A percentile compares a stretch with the other conserved stretches of the same genome.
Conservation (phyloP, 768 basidiomycete species). For the Erythrobasidium yunnanense region DNA sequence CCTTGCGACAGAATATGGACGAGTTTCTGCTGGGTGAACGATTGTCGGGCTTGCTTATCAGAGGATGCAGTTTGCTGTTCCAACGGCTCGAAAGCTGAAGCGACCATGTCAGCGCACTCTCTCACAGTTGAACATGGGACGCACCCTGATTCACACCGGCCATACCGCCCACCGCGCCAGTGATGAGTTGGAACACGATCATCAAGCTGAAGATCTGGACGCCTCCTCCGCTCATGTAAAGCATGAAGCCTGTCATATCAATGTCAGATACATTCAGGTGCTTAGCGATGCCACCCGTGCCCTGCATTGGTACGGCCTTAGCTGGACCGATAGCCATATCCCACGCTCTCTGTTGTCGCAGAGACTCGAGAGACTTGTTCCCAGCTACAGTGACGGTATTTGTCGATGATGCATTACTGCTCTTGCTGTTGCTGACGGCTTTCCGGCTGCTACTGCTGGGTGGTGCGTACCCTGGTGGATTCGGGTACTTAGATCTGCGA, state of each 20-base stretch:
- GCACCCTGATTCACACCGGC: constrained; percentile 33
- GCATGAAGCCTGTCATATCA: constrained; percentile 36
- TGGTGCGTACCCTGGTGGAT: neutral
- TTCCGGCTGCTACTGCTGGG: too few species aligned
- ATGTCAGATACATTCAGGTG: neutral
- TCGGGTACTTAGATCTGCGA: neutral
- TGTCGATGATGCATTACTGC: neutral
- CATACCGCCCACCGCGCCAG: constrained; percentile 32
- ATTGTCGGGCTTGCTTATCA: neutral
- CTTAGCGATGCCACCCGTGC: constrained; percentile 18
- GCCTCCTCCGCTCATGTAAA: constrained; percentile 38
- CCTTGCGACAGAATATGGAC: constrained; percentile 35
- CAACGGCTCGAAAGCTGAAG: constrained; percentile 24
- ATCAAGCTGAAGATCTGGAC: constrained; percentile 39
- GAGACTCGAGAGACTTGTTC: constrained; percentile 25
- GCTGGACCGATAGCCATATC: constrained; percentile 37
- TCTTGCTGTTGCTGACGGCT: too few species aligned
- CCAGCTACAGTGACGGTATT: neutral
- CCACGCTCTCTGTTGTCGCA: constrained; percentile 33
- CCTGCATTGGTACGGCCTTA: constrained; percentile 38
- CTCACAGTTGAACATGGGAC: neutral
- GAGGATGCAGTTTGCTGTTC: neutral
- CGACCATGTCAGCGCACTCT: neutral
- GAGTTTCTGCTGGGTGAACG: constrained; percentile 32
- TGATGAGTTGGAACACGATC: constrained; percentile 36